Conservation (phyloP, 352 stramenopile genomes). For the Peronosclerospora sorghi region DNA sequence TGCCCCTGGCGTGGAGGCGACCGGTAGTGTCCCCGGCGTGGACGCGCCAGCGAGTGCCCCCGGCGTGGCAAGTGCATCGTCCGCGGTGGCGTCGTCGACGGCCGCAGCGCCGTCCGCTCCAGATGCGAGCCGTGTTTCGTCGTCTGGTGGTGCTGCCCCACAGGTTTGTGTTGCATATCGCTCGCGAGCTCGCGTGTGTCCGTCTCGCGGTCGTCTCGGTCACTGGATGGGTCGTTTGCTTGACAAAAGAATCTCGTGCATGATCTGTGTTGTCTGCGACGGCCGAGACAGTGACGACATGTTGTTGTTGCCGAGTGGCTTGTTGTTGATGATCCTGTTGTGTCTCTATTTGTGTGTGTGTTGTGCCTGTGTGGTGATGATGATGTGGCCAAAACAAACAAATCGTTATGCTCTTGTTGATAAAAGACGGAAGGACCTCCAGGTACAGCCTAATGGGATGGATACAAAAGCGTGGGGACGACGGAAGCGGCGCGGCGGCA, state of each 20-base stretch:
- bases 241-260: no score
- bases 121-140: slow-evolving; percentile 17
- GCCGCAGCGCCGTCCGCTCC: slow-evolving; percentile 1
- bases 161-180: slow-evolving; percentile 64
- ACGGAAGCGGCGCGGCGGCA: neutral
- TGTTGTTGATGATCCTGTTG: slow-evolving; percentile 28
- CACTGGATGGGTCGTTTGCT: slow-evolving; percentile 2
- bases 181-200: slow-evolving; percentile 8
- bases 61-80: neutral
- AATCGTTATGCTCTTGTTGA: no score
- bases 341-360: slow-evolving; percentile 11
- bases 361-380: slow-evolving; percentile 13
- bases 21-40: slow-evolving; percentile 5
- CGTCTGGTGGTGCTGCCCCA: slow-evolving; percentile 9
- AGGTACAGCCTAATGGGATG: slow-evolving; percentile 30
- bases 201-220: slow-evolving; percentile 18
- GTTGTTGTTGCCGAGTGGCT: slow-evolving; percentile 19
- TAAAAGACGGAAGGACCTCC: slow-evolving; percentile 58
- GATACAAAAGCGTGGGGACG: no score
- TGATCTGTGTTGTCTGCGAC: slow-evolving; percentile 11
- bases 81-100: neutral
- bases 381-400: no score
- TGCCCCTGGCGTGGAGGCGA: neutral
- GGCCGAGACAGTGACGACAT: slow-evolving; percentile 19
- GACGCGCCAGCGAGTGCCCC: slow-evolving; percentile 5